Evolutionary conservation across 2,329 filamentous ascomycete genomes (phyloP).

Genomic region (Pseudogymnoascus sp.): DNA sequence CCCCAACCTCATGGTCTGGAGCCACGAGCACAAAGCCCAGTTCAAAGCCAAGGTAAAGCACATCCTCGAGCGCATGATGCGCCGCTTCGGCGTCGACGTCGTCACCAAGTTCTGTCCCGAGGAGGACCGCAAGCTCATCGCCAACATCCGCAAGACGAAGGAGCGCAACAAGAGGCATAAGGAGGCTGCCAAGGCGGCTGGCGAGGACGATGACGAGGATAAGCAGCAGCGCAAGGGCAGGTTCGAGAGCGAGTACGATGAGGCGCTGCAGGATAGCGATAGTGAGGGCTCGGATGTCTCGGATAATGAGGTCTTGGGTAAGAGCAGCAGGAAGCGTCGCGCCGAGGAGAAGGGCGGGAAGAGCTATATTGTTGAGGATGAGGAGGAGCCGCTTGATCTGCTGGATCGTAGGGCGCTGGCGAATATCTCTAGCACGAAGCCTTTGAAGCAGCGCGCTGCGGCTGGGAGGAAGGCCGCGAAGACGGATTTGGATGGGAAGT

Average conservation of each 20-base stretch:
- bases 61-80: conserved; percentile 88
- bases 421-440: conserved; percentile 87
- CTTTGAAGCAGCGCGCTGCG: conserved; percentile 51
- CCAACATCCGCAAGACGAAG: conserved; percentile 91
- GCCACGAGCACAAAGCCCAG: conserved; percentile 94
- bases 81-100: conserved; percentile 75
- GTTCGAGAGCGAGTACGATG: conserved; percentile 90
- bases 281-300: conserved; percentile 56
- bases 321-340: conserved; percentile 34
- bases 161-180: conserved; percentile 88
- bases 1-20: conserved; percentile 90
- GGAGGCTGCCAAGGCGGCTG: conserved; percentile 52
- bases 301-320: conserved; percentile 47
- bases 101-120: conserved; percentile 78
- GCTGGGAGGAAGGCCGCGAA: conserved; percentile 48
- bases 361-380: conserved; percentile 87
- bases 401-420: conserved; percentile 82
- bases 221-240: conserved; percentile 46
- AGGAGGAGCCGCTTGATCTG: conserved; percentile 89
- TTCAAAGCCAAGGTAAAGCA: conserved; percentile 98
- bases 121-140: conserved; percentile 77
- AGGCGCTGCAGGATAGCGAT: conserved; percentile 66
- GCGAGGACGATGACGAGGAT: conserved; percentile 46
- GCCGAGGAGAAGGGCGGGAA: conserved; percentile 48
- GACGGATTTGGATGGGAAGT: conserved; percentile 68